These are phyloP conservation scores for Marasmius sp. DNA, from an alignment of 1,284 basidiomycete genomes.

Conservation along the genomic window DNA sequence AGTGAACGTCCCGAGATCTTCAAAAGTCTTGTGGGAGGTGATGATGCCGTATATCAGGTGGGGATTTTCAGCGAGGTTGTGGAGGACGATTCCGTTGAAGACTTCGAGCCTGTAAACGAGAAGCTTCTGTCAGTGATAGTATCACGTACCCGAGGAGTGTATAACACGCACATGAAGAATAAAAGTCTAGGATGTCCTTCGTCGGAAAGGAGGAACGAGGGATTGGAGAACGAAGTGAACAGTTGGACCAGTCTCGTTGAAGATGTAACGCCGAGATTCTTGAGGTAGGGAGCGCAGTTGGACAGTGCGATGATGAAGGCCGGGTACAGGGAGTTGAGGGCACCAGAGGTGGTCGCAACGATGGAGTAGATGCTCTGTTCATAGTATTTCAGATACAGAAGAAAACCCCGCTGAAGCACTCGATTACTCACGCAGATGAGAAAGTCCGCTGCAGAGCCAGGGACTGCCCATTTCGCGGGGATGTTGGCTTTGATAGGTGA, in stretches of 20 bases:
- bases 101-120: slow-evolving; percentile 70
- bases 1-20: slow-evolving; percentile 88
- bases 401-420: neutral
- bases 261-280: slow-evolving; percentile 77
- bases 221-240: slow-evolving; percentile 87
- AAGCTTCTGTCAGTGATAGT: slow-evolving; percentile 4
- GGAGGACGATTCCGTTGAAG: slow-evolving; percentile 81
- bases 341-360: slow-evolving; percentile 83
- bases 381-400: slow-evolving; percentile 14
- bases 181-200: slow-evolving; percentile 91
- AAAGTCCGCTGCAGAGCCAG: slow-evolving; percentile 83
- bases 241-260: slow-evolving; percentile 85
- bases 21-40: slow-evolving; percentile 79
- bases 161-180: slow-evolving; percentile 75
- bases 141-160: neutral
- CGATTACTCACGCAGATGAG: slow-evolving; percentile 73
- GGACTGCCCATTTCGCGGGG: slow-evolving; percentile 72
- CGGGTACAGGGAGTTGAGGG: slow-evolving; percentile 83
- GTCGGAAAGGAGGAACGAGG: slow-evolving; percentile 87
- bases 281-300: slow-evolving; percentile 86
- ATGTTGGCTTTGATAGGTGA: slow-evolving; percentile 63
- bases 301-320: slow-evolving; percentile 88
- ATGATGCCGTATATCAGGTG: slow-evolving; percentile 88
- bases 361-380: slow-evolving; percentile 83
- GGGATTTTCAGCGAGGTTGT: slow-evolving; percentile 77